Percentiles rank a stretch among this genome's conserved stretches.
phyloP scores from a whole-genome alignment of 495 filamentous ascomycete genomes.

The Penicillium antarcticum region DNA sequence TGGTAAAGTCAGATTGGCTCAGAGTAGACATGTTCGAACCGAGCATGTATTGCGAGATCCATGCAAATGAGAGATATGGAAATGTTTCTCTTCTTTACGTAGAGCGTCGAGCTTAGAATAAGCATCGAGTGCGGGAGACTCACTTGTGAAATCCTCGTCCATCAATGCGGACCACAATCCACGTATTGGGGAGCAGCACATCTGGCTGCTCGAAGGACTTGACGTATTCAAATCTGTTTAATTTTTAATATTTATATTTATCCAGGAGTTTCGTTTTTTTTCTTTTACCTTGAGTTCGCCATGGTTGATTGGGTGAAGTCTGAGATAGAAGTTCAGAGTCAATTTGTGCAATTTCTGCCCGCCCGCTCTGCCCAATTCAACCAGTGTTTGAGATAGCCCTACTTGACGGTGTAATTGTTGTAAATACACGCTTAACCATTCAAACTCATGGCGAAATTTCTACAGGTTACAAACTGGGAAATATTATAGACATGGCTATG shows the following conservation, averaged over 20 bases:
- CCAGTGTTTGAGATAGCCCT: neutral
- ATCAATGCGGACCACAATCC: constrained; percentile 90
- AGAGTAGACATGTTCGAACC: neutral
- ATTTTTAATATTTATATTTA: constrained; percentile 3
- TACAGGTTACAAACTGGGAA: neutral
- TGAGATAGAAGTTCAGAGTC: constrained; percentile 7
- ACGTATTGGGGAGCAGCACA: constrained; percentile 80
- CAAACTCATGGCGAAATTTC: neutral
- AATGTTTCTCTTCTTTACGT: too few relatives aligned
- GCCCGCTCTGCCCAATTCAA: constrained; percentile 7
- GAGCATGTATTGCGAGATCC: neutral
- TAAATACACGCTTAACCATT: neutral
- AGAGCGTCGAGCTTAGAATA: neutral
- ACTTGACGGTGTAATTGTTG: too few relatives aligned
- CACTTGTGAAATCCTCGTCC: constrained; percentile 91
- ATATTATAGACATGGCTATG: constrained; percentile 3
- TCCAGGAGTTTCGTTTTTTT: constrained; percentile 17
- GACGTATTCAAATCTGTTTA: constrained; percentile 83
- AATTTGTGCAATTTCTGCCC: constrained; percentile 25
- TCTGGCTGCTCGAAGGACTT: constrained; percentile 81
- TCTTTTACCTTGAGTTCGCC: constrained; percentile 68
- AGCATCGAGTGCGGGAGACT: constrained; percentile 12
- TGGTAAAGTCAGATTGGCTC: constrained; percentile 25
- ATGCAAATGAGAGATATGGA: neutral
- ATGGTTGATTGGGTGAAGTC: constrained; percentile 30